Evolutionary conservation across 768 basidiomycete species (phyloP), one percentile per base, ranked within the genome.

Genomic region (Steccherinum ochraceum): DNA sequence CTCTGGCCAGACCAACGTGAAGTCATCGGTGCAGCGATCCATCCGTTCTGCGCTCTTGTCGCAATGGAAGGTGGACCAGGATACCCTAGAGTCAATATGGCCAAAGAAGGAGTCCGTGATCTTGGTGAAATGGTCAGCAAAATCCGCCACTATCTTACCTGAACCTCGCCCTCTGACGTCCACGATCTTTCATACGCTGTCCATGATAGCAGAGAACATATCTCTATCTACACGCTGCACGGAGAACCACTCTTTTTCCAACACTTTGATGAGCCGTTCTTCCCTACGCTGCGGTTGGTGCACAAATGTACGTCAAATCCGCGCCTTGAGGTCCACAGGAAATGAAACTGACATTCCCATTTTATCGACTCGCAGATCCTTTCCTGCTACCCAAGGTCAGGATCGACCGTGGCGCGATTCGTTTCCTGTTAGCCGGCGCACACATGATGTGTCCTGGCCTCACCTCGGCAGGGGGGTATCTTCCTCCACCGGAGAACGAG

Each of bases 381-480:
- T 86, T 80, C 60, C 74, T 98, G 56, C 78, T 98, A 25, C 92
- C 94, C 3, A 83, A 77, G 60, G 93, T 95, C 45, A 81, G 84
- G 56, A 78, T 98, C 45, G 96, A 99, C 73, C 86, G 95, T 46
- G 96, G 96, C 45, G 96, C 96, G 48, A 99, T 99, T 71, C 89
- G 94, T 26, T 99, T 97, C 70, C 79, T 99, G 35, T 81, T 99
- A 43, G 86, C 84, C 11, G 96, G 92, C 13, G 92, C 92, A 21
- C 84, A 87, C 70, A 93, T 95, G 89, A 95, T 95, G 92, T 93
- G 88, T 59, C 96, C 96, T 3, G 96, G 96, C 19, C 72, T 99
- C 49, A 95, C 96, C 23, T 98, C 95, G 27, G 76, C 83, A 26
- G 94, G 94, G 5, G 95, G 95, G 5, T 79, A 79, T 60, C 80